Evolutionary conservation across 495 filamentous ascomycete species (phyloP), one percentile per base, ranked within the genome.

Genomic region (Oleoguttula mirabilis): DNA sequence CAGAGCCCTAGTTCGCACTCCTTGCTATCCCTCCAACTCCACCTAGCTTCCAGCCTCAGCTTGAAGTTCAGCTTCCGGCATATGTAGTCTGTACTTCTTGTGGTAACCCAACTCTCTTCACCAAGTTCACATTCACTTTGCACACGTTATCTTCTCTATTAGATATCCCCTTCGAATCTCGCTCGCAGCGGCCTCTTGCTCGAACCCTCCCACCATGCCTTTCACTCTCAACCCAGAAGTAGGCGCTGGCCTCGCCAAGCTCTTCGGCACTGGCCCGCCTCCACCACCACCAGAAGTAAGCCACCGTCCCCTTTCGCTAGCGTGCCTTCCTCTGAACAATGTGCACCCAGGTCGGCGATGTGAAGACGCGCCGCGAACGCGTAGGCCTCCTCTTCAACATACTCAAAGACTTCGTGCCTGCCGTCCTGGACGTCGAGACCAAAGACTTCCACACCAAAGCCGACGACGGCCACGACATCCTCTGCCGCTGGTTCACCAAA

Each of bases 401-500:
- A 4, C 36, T 47, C 32, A 34, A n/a, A 22, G 19, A 14, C 28
- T 35, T 41, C 3, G 10, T 5, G 3, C 23, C 32, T 15, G 11
- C 37, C 10, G n/a, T 47, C 32, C 15, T 23, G 4, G 42, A 36
- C 17, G 38, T 51, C n/a, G 32, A 41, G 7, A 35, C 22, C 17
- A 27, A 43, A 25, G 38, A 41, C 32, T 42, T 51, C 36, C 20
- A 31, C 12, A 34, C 34, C 27, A 36, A 35, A 16, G 25, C 48
- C 38, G 25, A 28, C 11, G 43, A 51, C 17, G 36, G 30, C 43
- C 38, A 47, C 43, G 19, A 28, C 4, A 21, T 51, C 7, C 45
- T 42, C 11, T 39, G 38, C 14, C 44, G 44, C 28, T 51, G 48
- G 48, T 47, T 42, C 38, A 51, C 43, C 17, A 47, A 47, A 30